Conservation (phyloP, 2,329 filamentous ascomycete genomes). For the Rosellinia necatrix region DNA sequence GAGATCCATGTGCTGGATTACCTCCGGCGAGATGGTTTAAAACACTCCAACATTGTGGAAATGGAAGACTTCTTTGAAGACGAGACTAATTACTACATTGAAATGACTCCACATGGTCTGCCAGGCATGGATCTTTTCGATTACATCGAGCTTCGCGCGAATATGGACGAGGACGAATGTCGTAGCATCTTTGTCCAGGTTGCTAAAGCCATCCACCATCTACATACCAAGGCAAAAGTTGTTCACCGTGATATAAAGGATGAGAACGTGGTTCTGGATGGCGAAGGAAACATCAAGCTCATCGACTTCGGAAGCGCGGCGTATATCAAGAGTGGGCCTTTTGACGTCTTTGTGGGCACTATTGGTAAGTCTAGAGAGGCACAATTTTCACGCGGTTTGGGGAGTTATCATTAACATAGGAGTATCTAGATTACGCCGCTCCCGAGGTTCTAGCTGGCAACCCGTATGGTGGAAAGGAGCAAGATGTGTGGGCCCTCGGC, state of each 20-base stretch:
- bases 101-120: slow-evolving; percentile 93
- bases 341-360: slow-evolving; percentile 98
- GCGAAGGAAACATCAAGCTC: slow-evolving; percentile 92
- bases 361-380: slow-evolving; percentile 70
- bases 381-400: background rate
- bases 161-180: slow-evolving; percentile 95
- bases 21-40: slow-evolving; percentile 72
- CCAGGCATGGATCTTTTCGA: slow-evolving; percentile 99
- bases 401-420: slow-evolving; percentile 17
- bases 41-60: slow-evolving; percentile 72
- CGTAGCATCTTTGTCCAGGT: slow-evolving; percentile 96
- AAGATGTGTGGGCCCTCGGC: slow-evolving; percentile 97
- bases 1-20: slow-evolving; percentile 98
- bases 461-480: slow-evolving; percentile 92
- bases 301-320: slow-evolving; percentile 98
- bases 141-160: slow-evolving; percentile 94
- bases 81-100: slow-evolving; percentile 95
- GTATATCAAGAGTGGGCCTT: slow-evolving; percentile 97
- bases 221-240: slow-evolving; percentile 87
- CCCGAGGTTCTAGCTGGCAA: slow-evolving; percentile 95
- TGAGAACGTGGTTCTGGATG: slow-evolving; percentile 95
- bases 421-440: slow-evolving; percentile 82
- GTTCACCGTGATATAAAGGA: slow-evolving; percentile 99
- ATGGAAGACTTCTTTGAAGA: slow-evolving; percentile 79
- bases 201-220: slow-evolving; percentile 83